A percentile compares a stretch with the other conserved stretches of the same genome.
Conservation (phyloP, 179 eudicot genomes). For the Actinidia arguta region DNA sequence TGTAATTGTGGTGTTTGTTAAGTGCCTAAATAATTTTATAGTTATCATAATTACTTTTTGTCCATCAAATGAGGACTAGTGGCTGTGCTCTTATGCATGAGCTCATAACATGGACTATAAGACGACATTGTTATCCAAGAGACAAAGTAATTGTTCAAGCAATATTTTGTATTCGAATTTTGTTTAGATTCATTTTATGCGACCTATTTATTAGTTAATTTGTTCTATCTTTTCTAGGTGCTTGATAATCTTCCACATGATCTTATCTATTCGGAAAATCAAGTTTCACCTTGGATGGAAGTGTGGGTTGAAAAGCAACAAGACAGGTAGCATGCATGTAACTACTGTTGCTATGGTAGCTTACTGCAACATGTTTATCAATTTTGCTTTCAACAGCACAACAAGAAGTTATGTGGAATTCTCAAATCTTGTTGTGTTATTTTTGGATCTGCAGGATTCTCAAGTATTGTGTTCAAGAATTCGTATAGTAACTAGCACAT, state of each 20-base stretch:
- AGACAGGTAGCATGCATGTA: constrained; percentile 48
- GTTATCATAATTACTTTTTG: neutral
- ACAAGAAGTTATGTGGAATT: too few species aligned
- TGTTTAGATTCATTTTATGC: too few species aligned
- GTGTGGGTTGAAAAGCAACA: constrained; percentile 87
- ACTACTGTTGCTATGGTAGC: neutral
- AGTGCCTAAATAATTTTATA: too few species aligned
- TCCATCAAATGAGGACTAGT: neutral
- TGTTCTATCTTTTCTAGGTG: constrained; percentile 52
- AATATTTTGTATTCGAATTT: neutral
- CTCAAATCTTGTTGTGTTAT: too few species aligned
- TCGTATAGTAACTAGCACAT: neutral
- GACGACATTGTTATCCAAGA: neutral
- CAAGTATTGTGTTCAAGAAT: neutral
- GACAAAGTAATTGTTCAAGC: constrained; percentile 2
- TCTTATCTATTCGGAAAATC: constrained; percentile 81
- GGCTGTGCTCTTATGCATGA: neutral
- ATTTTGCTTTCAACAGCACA: neutral
- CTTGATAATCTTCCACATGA: constrained; percentile 99
- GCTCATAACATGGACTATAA: neutral
- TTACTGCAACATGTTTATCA: neutral
- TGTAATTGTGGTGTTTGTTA: too few species aligned
- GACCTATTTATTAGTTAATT: neutral
- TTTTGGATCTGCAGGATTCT: neutral
- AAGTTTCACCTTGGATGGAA: constrained; percentile 93